phyloP scores from a whole-genome alignment of 768 basidiomycete species.

The Lactarius hatsudake region DNA sequence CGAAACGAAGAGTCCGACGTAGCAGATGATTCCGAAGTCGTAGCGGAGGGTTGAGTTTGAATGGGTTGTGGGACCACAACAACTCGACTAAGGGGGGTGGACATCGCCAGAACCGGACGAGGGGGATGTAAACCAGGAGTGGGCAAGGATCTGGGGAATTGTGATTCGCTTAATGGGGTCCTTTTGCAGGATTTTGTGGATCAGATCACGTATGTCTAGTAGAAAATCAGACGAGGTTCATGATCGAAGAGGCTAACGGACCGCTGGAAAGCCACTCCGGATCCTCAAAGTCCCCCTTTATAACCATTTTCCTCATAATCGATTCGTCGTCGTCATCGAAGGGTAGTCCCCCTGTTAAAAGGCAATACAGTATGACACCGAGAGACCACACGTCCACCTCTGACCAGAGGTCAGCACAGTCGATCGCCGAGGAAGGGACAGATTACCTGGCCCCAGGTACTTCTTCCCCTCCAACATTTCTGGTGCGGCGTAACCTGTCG shows the following conservation, averaged over 20 bases:
- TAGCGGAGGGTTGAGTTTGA: conserved; percentile 33
- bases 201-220: conserved; percentile 81
- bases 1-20: conserved; percentile 46
- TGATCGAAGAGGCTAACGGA: conserved; percentile 36
- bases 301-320: conserved; percentile 68
- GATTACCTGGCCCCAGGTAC: conserved; percentile 84
- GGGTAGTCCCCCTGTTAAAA: conserved; percentile 72
- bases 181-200: conserved; percentile 70
- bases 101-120: conserved; percentile 26
- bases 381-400: conserved; percentile 97
- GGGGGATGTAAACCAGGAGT: conserved; percentile 73
- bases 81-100: conserved; percentile 29
- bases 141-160: conserved; percentile 81
- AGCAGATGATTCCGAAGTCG: conserved; percentile 42
- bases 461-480: conserved; percentile 88
- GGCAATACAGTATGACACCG: conserved; percentile 86
- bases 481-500: conserved; percentile 89
- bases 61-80: conserved; percentile 34
- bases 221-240: conserved; percentile 14
- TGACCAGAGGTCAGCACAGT: conserved; percentile 33
- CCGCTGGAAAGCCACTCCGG: conserved; percentile 89
- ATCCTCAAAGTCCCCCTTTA: conserved; percentile 84
- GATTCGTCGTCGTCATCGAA: conserved; percentile 47
- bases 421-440: neutral
- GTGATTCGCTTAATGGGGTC: conserved; percentile 73